These are phyloP conservation scores for Saturnispora bothae DNA, from an alignment of 805 yeast species.

Conservation along the genomic window DNA sequence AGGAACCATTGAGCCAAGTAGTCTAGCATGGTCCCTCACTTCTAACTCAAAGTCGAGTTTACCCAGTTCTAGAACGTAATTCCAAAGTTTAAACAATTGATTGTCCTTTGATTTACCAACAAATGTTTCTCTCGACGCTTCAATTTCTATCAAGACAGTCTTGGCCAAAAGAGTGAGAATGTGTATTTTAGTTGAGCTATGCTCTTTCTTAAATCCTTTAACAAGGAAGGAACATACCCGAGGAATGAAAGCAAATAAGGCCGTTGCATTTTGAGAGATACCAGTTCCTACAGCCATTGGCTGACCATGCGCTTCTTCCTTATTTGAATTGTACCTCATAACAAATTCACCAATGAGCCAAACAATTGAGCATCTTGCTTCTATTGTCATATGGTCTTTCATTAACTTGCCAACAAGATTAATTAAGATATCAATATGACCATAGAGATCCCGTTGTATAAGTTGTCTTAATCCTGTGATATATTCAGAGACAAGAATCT, in stretches of 20 bases:
- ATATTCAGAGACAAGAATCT: conserved; percentile 45
- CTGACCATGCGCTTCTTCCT: neutral
- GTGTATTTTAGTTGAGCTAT: conserved; percentile 51
- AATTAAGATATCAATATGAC: conserved; percentile 44
- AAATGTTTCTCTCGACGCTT: too few species aligned
- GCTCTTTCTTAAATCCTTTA: conserved; percentile 35
- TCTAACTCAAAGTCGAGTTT: conserved; percentile 69
- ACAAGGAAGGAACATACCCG: too few species aligned
- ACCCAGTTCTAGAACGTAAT: conserved; percentile 49
- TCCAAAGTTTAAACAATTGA: conserved; percentile 54
- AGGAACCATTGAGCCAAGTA: conserved; percentile 50
- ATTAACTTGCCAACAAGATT: conserved; percentile 30
- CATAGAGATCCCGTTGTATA: conserved; percentile 50
- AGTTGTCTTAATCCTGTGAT: conserved; percentile 63
- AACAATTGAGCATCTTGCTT: conserved; percentile 71
- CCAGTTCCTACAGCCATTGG: too few species aligned
- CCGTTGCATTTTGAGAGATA: too few species aligned
- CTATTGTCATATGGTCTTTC: conserved; percentile 13
- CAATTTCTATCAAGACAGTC: conserved; percentile 45
- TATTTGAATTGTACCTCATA: conserved; percentile 9
- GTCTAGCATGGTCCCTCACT: conserved; percentile 76
- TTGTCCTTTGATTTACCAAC: too few species aligned
- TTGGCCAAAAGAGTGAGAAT: conserved; percentile 68
- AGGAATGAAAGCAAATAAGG: too few species aligned
- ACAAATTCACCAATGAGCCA: conserved; percentile 89